phyloP scores from a whole-genome alignment of 257 asterid species.

The Avicennia marina region DNA sequence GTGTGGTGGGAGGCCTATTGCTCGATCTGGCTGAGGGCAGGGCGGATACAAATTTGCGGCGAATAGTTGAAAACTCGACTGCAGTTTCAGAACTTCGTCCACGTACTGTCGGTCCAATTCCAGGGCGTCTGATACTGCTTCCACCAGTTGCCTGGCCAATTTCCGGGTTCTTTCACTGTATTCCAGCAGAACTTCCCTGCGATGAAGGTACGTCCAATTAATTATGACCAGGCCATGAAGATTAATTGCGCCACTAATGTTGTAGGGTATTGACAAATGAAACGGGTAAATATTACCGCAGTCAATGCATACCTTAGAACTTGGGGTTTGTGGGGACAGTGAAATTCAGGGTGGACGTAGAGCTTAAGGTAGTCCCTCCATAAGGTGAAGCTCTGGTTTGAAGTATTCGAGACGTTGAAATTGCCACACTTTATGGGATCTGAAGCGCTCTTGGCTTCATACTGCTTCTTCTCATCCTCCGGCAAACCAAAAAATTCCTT shows the following conservation, averaged over 20 bases:
- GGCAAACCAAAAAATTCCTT: constrained; percentile 30
- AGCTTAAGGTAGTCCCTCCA: constrained; percentile 50
- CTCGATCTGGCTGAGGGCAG: constrained; percentile 27
- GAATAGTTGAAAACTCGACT: constrained; percentile 18
- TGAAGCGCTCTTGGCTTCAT: constrained; percentile 20
- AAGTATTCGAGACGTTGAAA: constrained; percentile 14
- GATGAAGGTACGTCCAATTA: too few species aligned
- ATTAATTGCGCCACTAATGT: too few species aligned
- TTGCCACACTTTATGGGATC: constrained; percentile 38
- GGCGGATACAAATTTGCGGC: constrained; percentile 24
- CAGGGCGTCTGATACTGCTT: constrained; percentile 15
- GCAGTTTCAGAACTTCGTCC: constrained; percentile 13
- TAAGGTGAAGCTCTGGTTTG: constrained; percentile 22
- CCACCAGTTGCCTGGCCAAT: constrained; percentile 18
- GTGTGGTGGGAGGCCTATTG: constrained; percentile 32
- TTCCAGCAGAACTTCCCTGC: constrained; percentile 23
- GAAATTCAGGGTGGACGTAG: constrained; percentile 39
- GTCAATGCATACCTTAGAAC: constrained; percentile 9
- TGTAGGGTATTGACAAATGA: too few species aligned
- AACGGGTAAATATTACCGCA: too few species aligned
- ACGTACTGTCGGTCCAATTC: constrained; percentile 18
- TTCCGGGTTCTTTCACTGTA: constrained; percentile 15
- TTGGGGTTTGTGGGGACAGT: constrained; percentile 37
- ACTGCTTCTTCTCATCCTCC: constrained; percentile 28
- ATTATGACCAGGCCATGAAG: too few species aligned